Conservation (phyloP, 2,329 filamentous ascomycete species). For the Scedosporium aurantiacum region DNA sequence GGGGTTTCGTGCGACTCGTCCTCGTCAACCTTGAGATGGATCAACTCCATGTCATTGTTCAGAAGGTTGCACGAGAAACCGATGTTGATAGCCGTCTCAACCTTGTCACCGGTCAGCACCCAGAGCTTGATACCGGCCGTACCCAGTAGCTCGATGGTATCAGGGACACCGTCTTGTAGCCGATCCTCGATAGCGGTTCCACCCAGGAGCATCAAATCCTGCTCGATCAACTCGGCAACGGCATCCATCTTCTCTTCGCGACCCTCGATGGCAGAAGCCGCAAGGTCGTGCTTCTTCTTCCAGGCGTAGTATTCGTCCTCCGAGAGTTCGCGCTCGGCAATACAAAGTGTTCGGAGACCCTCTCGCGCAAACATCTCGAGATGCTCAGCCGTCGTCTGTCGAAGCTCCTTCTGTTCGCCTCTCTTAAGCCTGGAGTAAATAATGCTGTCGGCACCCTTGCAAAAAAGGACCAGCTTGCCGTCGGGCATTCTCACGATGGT, state of each 20-base stretch:
- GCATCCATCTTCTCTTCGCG: slow-evolving; percentile 89
- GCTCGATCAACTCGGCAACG: slow-evolving; percentile 83
- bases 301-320: slow-evolving; percentile 78
- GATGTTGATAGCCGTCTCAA: slow-evolving; percentile 99
- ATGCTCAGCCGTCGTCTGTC: slow-evolving; percentile 78
- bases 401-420: slow-evolving; percentile 76
- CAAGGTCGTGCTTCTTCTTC: slow-evolving; percentile 79
- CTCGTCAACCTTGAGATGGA: slow-evolving; percentile 77
- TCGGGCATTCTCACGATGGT: slow-evolving; percentile 93
- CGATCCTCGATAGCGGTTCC: slow-evolving; percentile 97
- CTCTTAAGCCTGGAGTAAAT: slow-evolving; percentile 85
- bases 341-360: slow-evolving; percentile 86
- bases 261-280: slow-evolving; percentile 70
- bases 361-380: slow-evolving; percentile 95
- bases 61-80: slow-evolving; percentile 97
- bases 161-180: slow-evolving; percentile 90
- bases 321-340: slow-evolving; percentile 69
- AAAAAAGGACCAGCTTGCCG: slow-evolving; percentile 79
- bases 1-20: slow-evolving; percentile 43
- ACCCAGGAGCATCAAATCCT: slow-evolving; percentile 75
- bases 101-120: slow-evolving; percentile 97
- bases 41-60: slow-evolving; percentile 95
- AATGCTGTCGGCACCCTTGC: slow-evolving; percentile 94
- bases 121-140: slow-evolving; percentile 96
- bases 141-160: slow-evolving; percentile 83